phyloP scores from a whole-genome alignment of 306 rosid genomes.

The Cucurbita maxima region DNA sequence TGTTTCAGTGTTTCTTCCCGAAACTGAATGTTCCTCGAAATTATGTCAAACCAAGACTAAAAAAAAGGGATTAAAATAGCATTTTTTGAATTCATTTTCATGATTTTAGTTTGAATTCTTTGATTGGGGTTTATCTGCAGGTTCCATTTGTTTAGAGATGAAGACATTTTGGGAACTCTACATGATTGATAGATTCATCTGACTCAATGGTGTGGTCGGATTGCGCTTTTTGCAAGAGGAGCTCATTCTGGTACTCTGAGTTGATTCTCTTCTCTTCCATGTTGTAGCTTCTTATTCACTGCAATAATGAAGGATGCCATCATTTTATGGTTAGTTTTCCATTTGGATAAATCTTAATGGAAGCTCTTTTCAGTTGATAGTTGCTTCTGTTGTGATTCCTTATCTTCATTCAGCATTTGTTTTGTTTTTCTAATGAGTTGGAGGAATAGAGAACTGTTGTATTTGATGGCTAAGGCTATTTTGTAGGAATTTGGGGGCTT shows the following conservation, averaged over 20 bases:
- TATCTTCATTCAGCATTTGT: not conserved
- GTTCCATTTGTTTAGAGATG: constrained; percentile 35
- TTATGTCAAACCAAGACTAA: not conserved
- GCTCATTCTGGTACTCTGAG: not conserved
- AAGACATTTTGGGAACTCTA: constrained; percentile 27
- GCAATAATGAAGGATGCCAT: not conserved
- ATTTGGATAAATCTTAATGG: not conserved
- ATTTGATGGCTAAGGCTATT: not conserved
- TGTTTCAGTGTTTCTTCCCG: not conserved
- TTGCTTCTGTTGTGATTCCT: not conserved
- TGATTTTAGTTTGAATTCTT: not conserved
- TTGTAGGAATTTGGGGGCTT: too few species aligned
- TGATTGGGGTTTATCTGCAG: constrained; percentile 22
- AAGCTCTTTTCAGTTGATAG: not conserved
- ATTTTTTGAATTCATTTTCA: not conserved
- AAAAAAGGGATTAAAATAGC: not conserved
- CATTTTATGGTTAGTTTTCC: not conserved
- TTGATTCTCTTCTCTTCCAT: not conserved
- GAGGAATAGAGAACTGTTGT: not conserved
- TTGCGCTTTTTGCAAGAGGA: not conserved
- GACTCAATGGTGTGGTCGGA: not conserved
- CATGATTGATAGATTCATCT: constrained; percentile 10
- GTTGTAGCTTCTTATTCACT: not conserved
- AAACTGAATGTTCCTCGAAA: not conserved
- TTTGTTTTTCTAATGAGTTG: not conserved